Evolutionary conservation across 805 yeast species (phyloP), one percentile per base, ranked within the genome.

Genomic region (Hemisphaericaspora nanyangensis): DNA sequence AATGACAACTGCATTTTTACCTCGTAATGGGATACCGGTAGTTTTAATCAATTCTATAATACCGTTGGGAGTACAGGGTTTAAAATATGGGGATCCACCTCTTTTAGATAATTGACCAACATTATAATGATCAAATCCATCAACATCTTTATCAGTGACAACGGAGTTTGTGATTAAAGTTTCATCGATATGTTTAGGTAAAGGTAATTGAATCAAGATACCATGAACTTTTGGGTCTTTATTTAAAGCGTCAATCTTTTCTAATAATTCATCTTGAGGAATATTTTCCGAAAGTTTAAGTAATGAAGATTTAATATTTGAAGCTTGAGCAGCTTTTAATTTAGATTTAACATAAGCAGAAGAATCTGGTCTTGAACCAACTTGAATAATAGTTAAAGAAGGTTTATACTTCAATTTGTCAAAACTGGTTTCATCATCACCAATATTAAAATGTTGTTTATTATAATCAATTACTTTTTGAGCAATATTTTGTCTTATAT

Each of bases 41-140:
- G 81, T 74, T 51, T 83, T 77, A 54, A 91, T 72, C 54, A 91
- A 68, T 54, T 80, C 84, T 70, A 91, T 82, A 52, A 89, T 79
- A 42, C 99, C 99, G 64, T 82, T 80, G 39, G 99, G 99, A 20
- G 99, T 91, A 68, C 98, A 91, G 26, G 99, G 98, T 48, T 82
- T 72, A 63, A 88, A 90, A 44, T 69, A 64, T 24, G 97, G 96
- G 27, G 68, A 58, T 17, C 97, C 96, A 38, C 87, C 87, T 49
- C 85, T 80, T 63, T 89, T 88, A 51, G 90, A 78, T 43, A 91
- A 74, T 57, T 91, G 97, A 44, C 97, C 98, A 41, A 87, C 80
- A 60, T 93, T 93, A 53, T 72, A 74, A 40, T 89, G 80, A 31
- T 90, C 93, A 55, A 91, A 93, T 2, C 99, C 99, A 61, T 91